Conservation (phyloP, 768 basidiomycete species). For the Pluteus cervinus region DNA sequence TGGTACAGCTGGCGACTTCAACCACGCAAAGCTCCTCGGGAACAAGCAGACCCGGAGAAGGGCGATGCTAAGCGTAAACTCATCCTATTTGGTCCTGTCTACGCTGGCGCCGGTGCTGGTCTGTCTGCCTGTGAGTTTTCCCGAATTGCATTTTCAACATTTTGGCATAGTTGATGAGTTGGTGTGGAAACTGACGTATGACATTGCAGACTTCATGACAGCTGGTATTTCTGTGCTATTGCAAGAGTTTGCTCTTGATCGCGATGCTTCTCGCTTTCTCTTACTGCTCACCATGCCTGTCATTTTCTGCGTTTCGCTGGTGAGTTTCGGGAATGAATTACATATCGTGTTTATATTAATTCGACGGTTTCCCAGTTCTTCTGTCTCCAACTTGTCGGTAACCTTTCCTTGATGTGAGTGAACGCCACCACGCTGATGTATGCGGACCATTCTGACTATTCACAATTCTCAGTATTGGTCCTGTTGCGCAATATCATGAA, state of each 20-base stretch:
- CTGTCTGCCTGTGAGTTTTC: conserved; percentile 50
- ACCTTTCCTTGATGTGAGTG: conserved; percentile 51
- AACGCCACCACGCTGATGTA: too few relatives aligned
- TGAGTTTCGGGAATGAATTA: too few relatives aligned
- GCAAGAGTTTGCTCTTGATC: conserved; percentile 65
- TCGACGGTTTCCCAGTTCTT: conserved; percentile 52
- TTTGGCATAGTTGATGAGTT: conserved; percentile 2
- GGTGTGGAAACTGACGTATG: too few relatives aligned
- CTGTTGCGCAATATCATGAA: conserved; percentile 77
- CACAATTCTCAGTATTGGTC: conserved; percentile 46
- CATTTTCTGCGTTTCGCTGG: conserved; percentile 72
- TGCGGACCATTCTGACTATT: conserved; percentile 18
- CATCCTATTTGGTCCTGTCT: conserved; percentile 61
- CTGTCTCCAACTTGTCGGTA: conserved; percentile 63
- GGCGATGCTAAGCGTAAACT: conserved; percentile 29
- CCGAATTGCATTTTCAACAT: conserved; percentile 10
- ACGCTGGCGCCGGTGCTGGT: conserved; percentile 62
- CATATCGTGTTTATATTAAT: neutral
- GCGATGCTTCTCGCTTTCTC: conserved; percentile 53
- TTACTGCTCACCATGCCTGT: conserved; percentile 61
- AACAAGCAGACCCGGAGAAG: conserved; percentile 32
- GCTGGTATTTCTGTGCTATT: conserved; percentile 55
- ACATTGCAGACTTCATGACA: conserved; percentile 49
- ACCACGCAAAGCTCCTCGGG: conserved; percentile 17
- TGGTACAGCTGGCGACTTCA: conserved; percentile 46